Evolutionary conservation across 176 grass and related monocot genomes (phyloP), one percentile per base, ranked within the genome.

Genomic region (Musa acuminata): DNA sequence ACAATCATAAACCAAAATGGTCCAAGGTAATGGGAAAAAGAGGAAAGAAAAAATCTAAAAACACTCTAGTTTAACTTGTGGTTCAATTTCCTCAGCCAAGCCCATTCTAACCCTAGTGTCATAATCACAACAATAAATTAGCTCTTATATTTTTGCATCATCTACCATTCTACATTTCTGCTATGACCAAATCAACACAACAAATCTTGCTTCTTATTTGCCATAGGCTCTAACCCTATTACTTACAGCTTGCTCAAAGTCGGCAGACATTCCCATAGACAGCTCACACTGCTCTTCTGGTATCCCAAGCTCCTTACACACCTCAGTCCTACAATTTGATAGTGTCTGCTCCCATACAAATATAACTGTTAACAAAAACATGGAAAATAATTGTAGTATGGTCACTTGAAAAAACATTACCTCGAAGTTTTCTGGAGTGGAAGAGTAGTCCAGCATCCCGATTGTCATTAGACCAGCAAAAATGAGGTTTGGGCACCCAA

Each of bases 381-480:
- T 16, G 13, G 8, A 49, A 21, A 71, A n/a, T 10, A 71, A 52
- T 29, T 55, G 72, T 25, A 74, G 13, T 5, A 20, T 25, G 24
- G 23, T 26, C 11, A 3, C 14, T 68, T 68, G 11, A n/a, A 51
- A 16, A 67, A 83, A 60, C 53, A 29, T 65, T 82, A 98, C 95
- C 90, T 80, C 75, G 72, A 98, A 98, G 85, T 98, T 98, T 85
- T 93, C 86, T 17, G 95, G 95, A 82, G 90, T 98, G 11, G 90
- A 98, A 8, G 94, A 84, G 67, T 98, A 98, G 83, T 98, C 94
- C 49, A 93, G 88, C 95, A 98, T 98, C 64, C 95, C 95, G 17
- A 98, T 94, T 53, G 95, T 98, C 95, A 98, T 98, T 73, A 94
- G 68, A 75, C 95, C 95, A 89, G 95, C 94, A 73, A 99, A 99